Percentiles rank a stretch among this genome's conserved stretches.
Evolutionary conservation across 1,284 basidiomycete genomes (phyloP).

Genomic region (Kalmanozyma brasiliensis): DNA sequence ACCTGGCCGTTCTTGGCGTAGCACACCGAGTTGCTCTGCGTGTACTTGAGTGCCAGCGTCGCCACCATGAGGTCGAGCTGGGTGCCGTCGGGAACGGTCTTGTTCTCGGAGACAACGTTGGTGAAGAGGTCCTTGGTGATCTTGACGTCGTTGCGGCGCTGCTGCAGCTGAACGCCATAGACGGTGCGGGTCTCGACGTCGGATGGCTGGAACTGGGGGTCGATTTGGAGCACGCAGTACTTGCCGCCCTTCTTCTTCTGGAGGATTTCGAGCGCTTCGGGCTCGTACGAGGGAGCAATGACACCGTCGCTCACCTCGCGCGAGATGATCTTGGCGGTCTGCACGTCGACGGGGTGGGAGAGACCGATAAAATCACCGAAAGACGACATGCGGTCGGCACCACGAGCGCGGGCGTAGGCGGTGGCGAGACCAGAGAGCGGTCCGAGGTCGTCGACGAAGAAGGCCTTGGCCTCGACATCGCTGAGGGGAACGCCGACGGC

Average conservation of each 20-base stretch:
- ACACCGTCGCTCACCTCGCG: constrained; percentile 98
- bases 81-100: constrained; percentile 71
- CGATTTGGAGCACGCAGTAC: constrained; percentile 85
- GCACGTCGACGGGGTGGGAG: constrained; percentile 88
- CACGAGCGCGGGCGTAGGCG: constrained; percentile 95
- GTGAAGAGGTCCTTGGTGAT: constrained; percentile 84
- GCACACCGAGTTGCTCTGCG: constrained; percentile 97
- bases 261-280: constrained; percentile 88
- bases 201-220: constrained; percentile 60
- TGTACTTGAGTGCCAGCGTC: constrained; percentile 96
- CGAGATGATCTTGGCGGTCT: constrained; percentile 94
- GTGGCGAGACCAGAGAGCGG: constrained; percentile 86
- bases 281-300: constrained; percentile 91
- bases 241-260: constrained; percentile 98
- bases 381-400: constrained; percentile 98
- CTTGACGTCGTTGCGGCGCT: constrained; percentile 89
- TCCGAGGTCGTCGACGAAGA: constrained; percentile 94
- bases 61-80: constrained; percentile 71
- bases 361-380: constrained; percentile 99
- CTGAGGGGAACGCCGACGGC: constrained; percentile 77
- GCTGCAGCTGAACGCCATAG: constrained; percentile 90
- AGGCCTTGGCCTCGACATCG: constrained; percentile 90
- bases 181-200: constrained; percentile 89
- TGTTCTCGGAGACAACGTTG: constrained; percentile 89
- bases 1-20: constrained; percentile 93